Evolutionary conservation across 2,329 filamentous ascomycete genomes (phyloP).

Genomic region (Coleophoma cylindrospora): DNA sequence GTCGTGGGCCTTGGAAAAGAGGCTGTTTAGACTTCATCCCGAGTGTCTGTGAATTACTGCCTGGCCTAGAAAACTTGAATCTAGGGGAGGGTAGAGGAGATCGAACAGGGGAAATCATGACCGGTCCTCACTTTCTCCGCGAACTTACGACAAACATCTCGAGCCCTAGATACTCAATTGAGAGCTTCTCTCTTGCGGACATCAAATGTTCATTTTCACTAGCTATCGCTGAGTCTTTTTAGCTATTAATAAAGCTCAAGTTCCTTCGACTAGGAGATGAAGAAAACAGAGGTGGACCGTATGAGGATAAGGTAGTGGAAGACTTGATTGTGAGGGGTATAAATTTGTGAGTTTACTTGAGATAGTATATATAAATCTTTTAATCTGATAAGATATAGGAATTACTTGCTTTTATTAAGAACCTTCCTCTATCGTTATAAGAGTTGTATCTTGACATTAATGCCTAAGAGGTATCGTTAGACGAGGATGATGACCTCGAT

Average conservation of each 20-base stretch:
- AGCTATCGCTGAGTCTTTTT: constrained; percentile 4
- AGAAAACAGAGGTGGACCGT: constrained; percentile 1
- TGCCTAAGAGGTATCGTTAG: background rate
- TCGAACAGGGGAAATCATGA: background rate
- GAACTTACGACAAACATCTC: constrained; percentile 2
- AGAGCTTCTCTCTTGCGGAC: constrained; percentile 3
- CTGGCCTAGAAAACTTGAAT: constrained; percentile 1
- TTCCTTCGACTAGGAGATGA: constrained; percentile 7
- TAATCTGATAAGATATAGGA: background rate
- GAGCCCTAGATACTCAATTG: constrained; percentile 1
- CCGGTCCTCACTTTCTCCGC: background rate
- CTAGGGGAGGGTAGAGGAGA: background rate
- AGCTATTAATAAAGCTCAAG: constrained; percentile 7
- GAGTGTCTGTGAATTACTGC: background rate
- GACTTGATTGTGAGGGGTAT: constrained; percentile 1
- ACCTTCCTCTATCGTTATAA: constrained; percentile 6
- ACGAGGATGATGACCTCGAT: constrained; percentile 11
- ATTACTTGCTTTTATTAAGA: constrained; percentile 4
- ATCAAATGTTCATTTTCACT: constrained; percentile 1
- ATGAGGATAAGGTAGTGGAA: constrained; percentile 3
- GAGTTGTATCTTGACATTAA: constrained; percentile 8
- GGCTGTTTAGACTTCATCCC: constrained; percentile 2
- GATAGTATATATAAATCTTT: background rate
- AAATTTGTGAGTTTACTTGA: constrained; percentile 1
- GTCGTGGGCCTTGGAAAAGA: too few relatives aligned